Evolutionary conservation across 139 green algal species (phyloP).

Genomic region (Ostreobium quekettii): DNA sequence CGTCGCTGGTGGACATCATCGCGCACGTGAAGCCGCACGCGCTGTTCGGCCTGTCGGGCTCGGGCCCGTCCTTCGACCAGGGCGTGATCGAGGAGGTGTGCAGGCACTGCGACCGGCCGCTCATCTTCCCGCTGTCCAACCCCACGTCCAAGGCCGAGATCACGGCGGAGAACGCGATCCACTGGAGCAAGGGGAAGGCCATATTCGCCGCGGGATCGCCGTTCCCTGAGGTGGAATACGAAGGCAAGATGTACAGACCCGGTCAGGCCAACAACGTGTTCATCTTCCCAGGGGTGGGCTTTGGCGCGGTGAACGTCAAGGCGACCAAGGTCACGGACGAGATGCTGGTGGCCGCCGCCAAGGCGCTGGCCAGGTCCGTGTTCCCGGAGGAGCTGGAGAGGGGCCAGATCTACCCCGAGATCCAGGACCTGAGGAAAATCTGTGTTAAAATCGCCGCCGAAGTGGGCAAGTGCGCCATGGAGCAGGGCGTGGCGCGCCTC

Average conservation of each 20-base stretch:
- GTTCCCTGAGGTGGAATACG: conserved; percentile 40
- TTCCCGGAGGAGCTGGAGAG: conserved; percentile 23
- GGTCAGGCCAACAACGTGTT: conserved; percentile 78
- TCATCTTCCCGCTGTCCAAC: conserved; percentile 92
- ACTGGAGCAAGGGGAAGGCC: conserved; percentile 50
- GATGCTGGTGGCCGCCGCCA: conserved; percentile 65
- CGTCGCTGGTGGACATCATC: conserved; percentile 28
- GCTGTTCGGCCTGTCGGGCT: conserved; percentile 50
- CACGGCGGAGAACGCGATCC: conserved; percentile 64
- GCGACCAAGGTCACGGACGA: conserved; percentile 51
- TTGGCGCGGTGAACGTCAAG: conserved; percentile 52
- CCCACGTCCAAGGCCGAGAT: conserved; percentile 80
- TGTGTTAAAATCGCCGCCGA: conserved; percentile 9
- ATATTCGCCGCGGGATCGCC: conserved; percentile 81
- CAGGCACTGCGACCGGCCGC: conserved; percentile 51
- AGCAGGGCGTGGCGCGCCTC: not conserved
- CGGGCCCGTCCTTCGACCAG: conserved; percentile 49
- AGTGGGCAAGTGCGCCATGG: conserved; percentile 7
- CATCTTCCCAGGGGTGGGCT: conserved; percentile 64
- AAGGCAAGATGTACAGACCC: conserved; percentile 20
- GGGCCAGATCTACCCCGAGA: conserved; percentile 39
- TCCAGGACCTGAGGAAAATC: conserved; percentile 19
- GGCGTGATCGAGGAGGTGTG: conserved; percentile 58
- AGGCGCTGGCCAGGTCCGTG: conserved; percentile 46
- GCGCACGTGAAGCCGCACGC: conserved; percentile 36